Evolutionary conservation across 257 asterid species (phyloP), one percentile per base, ranked within the genome.

Genomic region (Craterostigma plantagineum): DNA sequence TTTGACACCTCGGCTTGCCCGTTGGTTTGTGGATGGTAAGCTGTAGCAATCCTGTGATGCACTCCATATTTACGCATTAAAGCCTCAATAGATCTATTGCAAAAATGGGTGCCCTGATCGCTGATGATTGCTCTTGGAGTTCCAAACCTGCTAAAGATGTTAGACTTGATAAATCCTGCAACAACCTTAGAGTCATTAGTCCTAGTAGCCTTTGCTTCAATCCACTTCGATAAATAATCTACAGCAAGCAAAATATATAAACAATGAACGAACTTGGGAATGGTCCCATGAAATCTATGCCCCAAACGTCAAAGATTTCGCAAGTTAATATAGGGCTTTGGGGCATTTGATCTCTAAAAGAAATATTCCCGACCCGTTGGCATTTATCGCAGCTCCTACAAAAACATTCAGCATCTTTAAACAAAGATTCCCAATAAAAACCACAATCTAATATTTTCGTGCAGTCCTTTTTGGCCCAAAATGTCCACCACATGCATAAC

Each of bases 1-100:
- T 48, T 46, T 0, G 27, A 46, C 5, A 46, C 12, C 41, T 33
- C 13, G n/a, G 42, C 43, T 15, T 48, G 52, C 8, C 52, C 34
- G 10, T 10, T 48, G 0, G 1, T 35, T 34, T 48, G 43, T 10
- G 43, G 43, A 35, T 34, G 52, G 17, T 15, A 48, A 0, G 33
- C 14, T 0, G 13, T 34, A 9, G 52, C 10, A 7, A 34, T 9
- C 0, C n/a, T 2, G 11, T 48, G 42, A 0, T 8, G 11, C 0
- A 49, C 34, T 1, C 2, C 4, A 18, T 49, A 49, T 18, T 37
- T 36, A 2, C 36, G 35, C 5, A 46, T 4, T 9, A 33, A n/a
- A 33, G 30, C 14, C 11, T 17, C 16, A 0, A 34, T 1, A 9
- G 11, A 9, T 18, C 18, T 16, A 35, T 37, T 49, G 7, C 33